Base-by-base conservation (phyloP, 345 rosid species). In the Cochlearia excelsa region DNA sequence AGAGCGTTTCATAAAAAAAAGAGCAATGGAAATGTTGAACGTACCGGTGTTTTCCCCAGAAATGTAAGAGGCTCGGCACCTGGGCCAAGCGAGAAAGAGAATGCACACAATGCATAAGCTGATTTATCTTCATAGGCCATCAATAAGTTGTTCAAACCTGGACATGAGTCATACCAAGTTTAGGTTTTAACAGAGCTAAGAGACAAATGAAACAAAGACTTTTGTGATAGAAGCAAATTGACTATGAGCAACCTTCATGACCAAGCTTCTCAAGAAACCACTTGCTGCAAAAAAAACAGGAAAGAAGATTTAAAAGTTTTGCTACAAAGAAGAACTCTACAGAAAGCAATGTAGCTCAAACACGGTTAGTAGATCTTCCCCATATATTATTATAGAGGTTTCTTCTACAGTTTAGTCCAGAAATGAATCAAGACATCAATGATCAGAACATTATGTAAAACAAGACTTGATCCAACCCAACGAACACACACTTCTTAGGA, bases 181-280 rank as follows among this genome's bases (percentile, higher is more conserved):
- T 37, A 0, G 39, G 26, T 27, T 39, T 58, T 58, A n/a, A 27
- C 34, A 66, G 10, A 48, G 23, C 63, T 35, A 61, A 39, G 43
- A 40, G 30, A 30, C 26, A 4, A 50, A 31, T 28, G 8, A 59
- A 62, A 34, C 7, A 46, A 45, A 33, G 55, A 55, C 9, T 5
- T 1, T 26, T 37, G 45, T 16, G 41, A 54, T 9, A 57, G 30
- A 23, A 23, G 39, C 33, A 37, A 4, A 54, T 6, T 10, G 65
- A 63, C 39, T 60, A 57, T 63, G 3, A 33, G 59, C 61, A 73
- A 93, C 99, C 99, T 90, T 87, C 88, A 69, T 84, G 86, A 28
- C 97, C 97, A 79, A 83, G 73, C 82, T 87, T 89, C 73, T 93
- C 79, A 71, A 90, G 80, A 77, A 85, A 84, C 99, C 99, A 89